Conservation (phyloP, 768 basidiomycete species). For the Tulasnella sp. region DNA sequence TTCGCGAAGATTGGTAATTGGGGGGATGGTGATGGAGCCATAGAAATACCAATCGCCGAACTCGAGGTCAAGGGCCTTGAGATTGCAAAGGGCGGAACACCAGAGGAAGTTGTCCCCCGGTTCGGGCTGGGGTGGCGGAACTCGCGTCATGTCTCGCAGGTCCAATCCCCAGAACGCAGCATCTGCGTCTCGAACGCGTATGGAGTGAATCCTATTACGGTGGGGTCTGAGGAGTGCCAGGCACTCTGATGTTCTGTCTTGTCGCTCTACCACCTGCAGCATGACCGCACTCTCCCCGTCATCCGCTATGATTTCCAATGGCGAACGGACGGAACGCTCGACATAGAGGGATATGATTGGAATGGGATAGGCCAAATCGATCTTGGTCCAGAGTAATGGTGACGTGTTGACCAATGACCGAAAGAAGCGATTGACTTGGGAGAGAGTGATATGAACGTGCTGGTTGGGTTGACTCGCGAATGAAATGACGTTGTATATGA, state of each 20-base stretch:
- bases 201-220: background rate
- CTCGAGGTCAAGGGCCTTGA: background rate
- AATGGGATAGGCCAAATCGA: background rate
- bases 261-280: background rate
- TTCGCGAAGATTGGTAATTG: background rate
- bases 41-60: background rate
- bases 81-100: background rate
- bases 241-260: background rate
- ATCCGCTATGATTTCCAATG: background rate
- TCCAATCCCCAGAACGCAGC: background rate
- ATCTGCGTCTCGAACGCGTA: background rate
- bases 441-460: background rate
- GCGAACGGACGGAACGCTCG: background rate
- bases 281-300: background rate
- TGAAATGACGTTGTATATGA: background rate
- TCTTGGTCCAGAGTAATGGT: background rate
- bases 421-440: background rate
- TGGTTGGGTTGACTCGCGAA: background rate
- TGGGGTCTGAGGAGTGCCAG: background rate
- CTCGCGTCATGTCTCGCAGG: background rate
- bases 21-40: background rate
- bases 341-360: background rate
- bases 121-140: background rate
- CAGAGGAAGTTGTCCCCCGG: background rate
- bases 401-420: background rate